phyloP scores from a whole-genome alignment of 768 basidiomycete genomes.

The Russula compacta region DNA sequence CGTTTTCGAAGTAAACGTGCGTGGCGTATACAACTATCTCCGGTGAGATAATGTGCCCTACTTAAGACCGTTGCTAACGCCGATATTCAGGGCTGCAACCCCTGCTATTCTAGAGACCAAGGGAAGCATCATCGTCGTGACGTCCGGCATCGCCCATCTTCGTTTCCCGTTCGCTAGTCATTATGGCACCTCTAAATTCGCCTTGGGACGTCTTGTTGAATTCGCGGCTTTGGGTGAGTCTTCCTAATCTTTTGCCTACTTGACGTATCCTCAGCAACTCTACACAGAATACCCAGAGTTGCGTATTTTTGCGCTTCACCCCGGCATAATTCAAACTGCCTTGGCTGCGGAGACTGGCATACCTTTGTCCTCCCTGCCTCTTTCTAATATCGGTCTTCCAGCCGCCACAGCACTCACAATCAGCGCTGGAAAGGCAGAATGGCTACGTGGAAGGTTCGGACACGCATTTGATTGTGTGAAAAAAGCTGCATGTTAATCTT shows the following conservation, averaged over 20 bases:
- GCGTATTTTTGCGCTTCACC: constrained; percentile 2
- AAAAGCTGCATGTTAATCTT: constrained; percentile 17
- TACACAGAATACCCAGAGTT: constrained; percentile 4
- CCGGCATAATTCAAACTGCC: not conserved
- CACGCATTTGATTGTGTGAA: not conserved
- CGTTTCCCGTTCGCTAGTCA: not conserved
- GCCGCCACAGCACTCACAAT: not conserved
- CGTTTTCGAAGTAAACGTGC: constrained; percentile 3
- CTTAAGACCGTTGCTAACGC: not conserved
- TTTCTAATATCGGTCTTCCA: not conserved
- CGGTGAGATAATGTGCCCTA: not conserved
- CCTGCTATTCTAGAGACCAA: not conserved
- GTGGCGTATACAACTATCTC: constrained; percentile 8
- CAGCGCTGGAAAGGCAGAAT: constrained; percentile 9
- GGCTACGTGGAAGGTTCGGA: constrained; percentile 9
- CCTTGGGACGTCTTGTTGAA: constrained; percentile 4
- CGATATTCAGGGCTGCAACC: not conserved
- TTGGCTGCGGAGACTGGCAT: not conserved
- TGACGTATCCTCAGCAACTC: not conserved
- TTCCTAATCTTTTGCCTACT: not conserved
- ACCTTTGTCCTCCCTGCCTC: not conserved
- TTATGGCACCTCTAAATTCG: constrained; percentile 1
- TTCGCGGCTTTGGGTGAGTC: constrained; percentile 2
- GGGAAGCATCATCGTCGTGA: constrained; percentile 1
- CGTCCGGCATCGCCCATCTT: not conserved